Evolutionary conservation across 2,329 filamentous ascomycete genomes (phyloP), one percentile per base, ranked within the genome.

Genomic region (Myotisia sp.): DNA sequence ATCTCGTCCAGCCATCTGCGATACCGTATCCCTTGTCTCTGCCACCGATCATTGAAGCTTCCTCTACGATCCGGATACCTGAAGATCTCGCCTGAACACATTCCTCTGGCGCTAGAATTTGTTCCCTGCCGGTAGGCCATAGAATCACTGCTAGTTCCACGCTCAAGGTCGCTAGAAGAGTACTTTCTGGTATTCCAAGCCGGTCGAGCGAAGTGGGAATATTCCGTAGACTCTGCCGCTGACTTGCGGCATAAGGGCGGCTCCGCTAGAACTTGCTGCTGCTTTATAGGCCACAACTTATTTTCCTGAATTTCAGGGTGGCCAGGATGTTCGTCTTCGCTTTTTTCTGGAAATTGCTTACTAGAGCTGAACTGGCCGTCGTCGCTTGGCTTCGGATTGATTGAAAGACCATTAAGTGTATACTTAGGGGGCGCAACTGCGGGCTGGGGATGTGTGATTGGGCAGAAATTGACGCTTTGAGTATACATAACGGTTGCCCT

Each of bases 61-160:
- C 13, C 8, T 16, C 8, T 14, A 9, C 17, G 12, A 4, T 24
- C 13, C 8, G 12, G 13, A 5, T 32, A 16, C 7, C 22, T 23
- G 12, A 18, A 22, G 8, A 12, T 3, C 6, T 24, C 29, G 12
- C 24, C 29, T 6, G 18, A 16, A 23, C 14, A 5, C 9, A 22
- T 13, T 22, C 20, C 5, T 7, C 6, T n/a, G 20, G 10, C 10
- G 24, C 19, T 22, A 8, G 7, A 14, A 4, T 26, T 34, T 13
- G 32, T 7, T 5, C 16, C 23, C 17, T 19, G n/a, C n/a, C n/a
- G 23, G 6, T 14, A 13, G 12, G 20, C 32, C 7, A 34, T 20
- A 2, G 32, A 17, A 17, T 26, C 24, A 20, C 22, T 34, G 22
- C 24, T 27, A n/a, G 24, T 27, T 9, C 32, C 32, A 10, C 32